Evolutionary conservation across 441 rosid species (phyloP).

Genomic region (Adansonia rubrostipa): DNA sequence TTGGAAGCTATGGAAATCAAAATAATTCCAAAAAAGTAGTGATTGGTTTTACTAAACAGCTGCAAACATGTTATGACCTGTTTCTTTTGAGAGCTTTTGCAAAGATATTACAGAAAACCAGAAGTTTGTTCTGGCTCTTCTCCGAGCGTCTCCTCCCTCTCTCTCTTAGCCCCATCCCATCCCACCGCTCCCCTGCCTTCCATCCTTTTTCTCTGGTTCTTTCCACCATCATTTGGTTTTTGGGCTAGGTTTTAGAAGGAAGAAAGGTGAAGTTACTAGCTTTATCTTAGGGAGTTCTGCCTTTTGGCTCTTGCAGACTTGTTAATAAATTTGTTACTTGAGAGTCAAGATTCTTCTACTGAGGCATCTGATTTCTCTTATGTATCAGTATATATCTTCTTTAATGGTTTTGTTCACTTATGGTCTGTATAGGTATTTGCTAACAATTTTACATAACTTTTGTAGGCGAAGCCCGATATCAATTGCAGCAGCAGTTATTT

Average conservation of each 20-base stretch:
- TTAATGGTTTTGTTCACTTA: slow-evolving; percentile 2
- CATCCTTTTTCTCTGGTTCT: neutral
- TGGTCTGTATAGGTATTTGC: neutral
- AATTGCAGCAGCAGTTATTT: slow-evolving; percentile 91
- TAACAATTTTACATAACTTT: slow-evolving; percentile 1
- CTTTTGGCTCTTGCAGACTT: neutral
- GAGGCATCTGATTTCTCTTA: neutral
- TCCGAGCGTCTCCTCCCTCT: neutral
- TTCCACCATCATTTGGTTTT: neutral
- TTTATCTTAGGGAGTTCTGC: neutral
- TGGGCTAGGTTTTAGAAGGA: neutral
- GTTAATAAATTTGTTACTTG: neutral
- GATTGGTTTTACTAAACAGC: neutral
- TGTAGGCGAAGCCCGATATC: slow-evolving; percentile 98
- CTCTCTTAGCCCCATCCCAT: neutral
- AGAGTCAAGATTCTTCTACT: neutral
- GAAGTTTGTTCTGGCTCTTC: neutral
- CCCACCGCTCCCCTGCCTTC: too few relatives aligned
- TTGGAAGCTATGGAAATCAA: neutral
- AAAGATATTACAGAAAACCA: neutral
- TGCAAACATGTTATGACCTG: neutral
- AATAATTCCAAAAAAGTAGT: neutral
- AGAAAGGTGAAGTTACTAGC: neutral
- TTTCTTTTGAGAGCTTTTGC: neutral
- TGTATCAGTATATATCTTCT: neutral